These are phyloP conservation scores for Arthrobotrys musiformis DNA, from an alignment of 2,329 filamentous ascomycete genomes.

Conservation along the genomic window DNA sequence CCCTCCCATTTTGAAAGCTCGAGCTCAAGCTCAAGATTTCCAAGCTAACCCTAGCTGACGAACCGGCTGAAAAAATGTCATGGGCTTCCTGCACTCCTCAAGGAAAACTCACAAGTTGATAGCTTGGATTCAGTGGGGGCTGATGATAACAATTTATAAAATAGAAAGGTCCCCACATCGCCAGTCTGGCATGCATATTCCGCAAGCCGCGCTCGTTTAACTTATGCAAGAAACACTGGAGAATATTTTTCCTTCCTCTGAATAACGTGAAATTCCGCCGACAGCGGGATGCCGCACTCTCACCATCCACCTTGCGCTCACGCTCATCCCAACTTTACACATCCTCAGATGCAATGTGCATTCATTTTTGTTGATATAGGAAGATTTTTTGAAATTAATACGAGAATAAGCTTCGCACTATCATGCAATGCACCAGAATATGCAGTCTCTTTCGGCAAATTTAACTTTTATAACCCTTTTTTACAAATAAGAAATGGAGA, in stretches of 20 bases:
- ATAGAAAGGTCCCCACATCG: constrained; percentile 8
- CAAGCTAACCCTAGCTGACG: constrained; percentile 7
- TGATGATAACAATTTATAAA: background rate
- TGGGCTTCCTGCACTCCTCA: background rate
- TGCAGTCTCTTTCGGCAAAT: background rate
- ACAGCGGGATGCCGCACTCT: background rate
- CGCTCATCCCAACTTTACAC: background rate
- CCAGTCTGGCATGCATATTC: constrained; percentile 27
- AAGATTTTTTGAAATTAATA: background rate
- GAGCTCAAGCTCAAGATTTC: background rate
- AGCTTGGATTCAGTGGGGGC: background rate
- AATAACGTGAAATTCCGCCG: background rate
- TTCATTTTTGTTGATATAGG: background rate
- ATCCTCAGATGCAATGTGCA: no score
- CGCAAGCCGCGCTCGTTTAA: constrained; percentile 25
- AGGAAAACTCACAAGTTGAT: background rate
- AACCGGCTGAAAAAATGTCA: background rate
- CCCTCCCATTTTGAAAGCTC: background rate
- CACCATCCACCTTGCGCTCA: background rate
- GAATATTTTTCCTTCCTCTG: background rate
- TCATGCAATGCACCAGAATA: background rate
- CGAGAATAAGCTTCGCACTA: background rate
- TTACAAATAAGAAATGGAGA: constrained; percentile 8
- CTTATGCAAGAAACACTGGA: background rate
- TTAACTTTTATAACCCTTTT: background rate